phyloP scores from a whole-genome alignment of 2,329 filamentous ascomycete species.

The Tolypocladium inflatum region DNA sequence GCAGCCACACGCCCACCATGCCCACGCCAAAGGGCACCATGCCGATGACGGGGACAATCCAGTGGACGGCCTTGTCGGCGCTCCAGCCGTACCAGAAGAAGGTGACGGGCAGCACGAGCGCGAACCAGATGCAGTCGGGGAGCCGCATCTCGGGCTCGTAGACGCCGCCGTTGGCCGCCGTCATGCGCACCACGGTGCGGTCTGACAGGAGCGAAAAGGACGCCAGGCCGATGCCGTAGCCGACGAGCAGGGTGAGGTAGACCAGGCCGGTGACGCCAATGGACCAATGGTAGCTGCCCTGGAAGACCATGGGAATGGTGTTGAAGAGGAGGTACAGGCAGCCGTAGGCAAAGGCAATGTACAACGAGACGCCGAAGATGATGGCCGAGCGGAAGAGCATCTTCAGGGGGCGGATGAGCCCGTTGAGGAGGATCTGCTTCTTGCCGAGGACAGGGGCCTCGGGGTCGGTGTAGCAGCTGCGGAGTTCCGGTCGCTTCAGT shows the following conservation, averaged over 20 bases:
- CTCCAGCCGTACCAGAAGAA: conserved; percentile 27
- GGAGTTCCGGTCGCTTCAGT: conserved; percentile 28
- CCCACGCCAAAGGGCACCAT: conserved; percentile 36
- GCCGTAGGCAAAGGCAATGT: conserved; percentile 42
- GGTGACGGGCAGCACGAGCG: conserved; percentile 19
- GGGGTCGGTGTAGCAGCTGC: conserved; percentile 36
- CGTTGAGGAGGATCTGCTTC: conserved; percentile 30
- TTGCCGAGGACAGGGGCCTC: conserved; percentile 11
- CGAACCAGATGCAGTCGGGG: conserved; percentile 20
- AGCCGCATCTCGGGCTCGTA: conserved; percentile 25
- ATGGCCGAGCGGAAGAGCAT: conserved; percentile 40
- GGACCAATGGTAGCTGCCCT: conserved; percentile 34
- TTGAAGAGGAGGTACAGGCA: conserved; percentile 45
- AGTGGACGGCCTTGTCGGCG: conserved; percentile 18
- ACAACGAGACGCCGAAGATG: conserved; percentile 35
- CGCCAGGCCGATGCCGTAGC: conserved; percentile 28
- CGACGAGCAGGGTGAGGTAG: conserved; percentile 37
- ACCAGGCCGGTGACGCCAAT: conserved; percentile 36
- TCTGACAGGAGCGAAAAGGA: conserved; percentile 35
- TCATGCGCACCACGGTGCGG: conserved; percentile 33
- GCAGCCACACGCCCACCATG: conserved; percentile 35
- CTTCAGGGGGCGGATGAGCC: conserved; percentile 41
- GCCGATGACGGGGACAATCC: conserved; percentile 23
- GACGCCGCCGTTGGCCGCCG: conserved; percentile 29
- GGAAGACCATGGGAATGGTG: conserved; percentile 41